Evolutionary conservation across 257 asterid species (phyloP).

Genomic region (Jacaranda mimosifolia): DNA sequence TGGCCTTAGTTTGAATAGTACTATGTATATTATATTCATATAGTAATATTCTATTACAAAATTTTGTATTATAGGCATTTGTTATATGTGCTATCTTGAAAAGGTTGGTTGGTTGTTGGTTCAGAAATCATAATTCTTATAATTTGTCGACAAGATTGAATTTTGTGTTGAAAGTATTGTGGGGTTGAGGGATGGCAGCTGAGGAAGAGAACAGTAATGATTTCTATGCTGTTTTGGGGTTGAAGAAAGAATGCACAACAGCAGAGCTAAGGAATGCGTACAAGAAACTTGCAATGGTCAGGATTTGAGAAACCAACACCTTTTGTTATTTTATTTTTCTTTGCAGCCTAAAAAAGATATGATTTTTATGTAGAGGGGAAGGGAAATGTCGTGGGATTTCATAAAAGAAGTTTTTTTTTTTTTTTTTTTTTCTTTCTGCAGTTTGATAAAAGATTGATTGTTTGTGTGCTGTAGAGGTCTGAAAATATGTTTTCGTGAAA

Average conservation of each 20-base stretch:
- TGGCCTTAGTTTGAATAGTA: not conserved
- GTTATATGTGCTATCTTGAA: not conserved
- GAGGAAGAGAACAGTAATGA: constrained; percentile 53
- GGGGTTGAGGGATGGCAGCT: constrained; percentile 56
- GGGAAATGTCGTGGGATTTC: not conserved
- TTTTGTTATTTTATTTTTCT: not conserved
- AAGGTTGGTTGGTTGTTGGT: constrained; percentile 14
- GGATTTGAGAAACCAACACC: constrained; percentile 21
- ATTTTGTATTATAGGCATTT: not conserved
- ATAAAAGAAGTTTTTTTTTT: no score
- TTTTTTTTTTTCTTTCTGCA: not conserved
- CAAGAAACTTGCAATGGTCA: constrained; percentile 91
- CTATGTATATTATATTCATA: not conserved
- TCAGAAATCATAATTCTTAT: not conserved
- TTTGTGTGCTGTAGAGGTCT: constrained; percentile 5
- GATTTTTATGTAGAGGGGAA: not conserved
- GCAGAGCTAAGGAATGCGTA: constrained; percentile 77
- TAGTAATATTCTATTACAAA: not conserved
- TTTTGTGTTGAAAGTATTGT: constrained; percentile 3
- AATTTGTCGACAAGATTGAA: constrained; percentile 64
- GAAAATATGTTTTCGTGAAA: not conserved
- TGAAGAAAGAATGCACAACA: constrained; percentile 77
- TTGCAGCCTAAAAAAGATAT: not conserved
- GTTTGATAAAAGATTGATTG: constrained; percentile 1
- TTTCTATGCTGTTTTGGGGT: constrained; percentile 73